These are phyloP conservation scores for Ophiostoma tasmaniense DNA, from an alignment of 2,329 filamentous ascomycete genomes.

Conservation along the genomic window DNA sequence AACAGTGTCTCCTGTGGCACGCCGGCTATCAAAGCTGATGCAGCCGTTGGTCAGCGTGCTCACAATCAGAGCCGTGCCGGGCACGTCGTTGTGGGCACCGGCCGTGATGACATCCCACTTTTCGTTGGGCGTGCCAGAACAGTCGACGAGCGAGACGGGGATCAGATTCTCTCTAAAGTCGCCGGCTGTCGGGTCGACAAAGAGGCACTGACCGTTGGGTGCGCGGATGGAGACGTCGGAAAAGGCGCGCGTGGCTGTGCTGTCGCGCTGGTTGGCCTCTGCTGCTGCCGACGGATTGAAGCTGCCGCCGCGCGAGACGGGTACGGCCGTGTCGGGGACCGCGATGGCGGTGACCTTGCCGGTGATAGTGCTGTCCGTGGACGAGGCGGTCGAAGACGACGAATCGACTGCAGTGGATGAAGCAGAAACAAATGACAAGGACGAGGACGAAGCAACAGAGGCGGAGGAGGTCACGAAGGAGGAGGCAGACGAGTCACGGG, in stretches of 20 bases:
- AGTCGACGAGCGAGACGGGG: constrained; percentile 38
- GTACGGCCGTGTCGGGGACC: constrained; percentile 25
- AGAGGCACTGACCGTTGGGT: constrained; percentile 43
- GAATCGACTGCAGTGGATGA: background rate
- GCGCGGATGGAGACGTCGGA: constrained; percentile 38
- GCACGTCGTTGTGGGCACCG: constrained; percentile 41
- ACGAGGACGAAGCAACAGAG: background rate
- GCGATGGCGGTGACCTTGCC: constrained; percentile 13
- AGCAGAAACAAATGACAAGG: background rate
- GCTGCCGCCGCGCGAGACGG: constrained; percentile 42
- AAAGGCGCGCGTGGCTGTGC: constrained; percentile 39
- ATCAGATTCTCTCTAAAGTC: constrained; percentile 48
- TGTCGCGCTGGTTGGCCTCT: constrained; percentile 39
- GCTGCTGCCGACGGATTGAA: constrained; percentile 43
- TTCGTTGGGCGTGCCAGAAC: constrained; percentile 37
- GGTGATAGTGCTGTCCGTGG: background rate
- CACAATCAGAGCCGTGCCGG: constrained; percentile 37
- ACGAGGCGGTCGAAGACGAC: background rate
- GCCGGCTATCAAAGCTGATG: constrained; percentile 40
- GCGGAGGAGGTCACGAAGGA: background rate
- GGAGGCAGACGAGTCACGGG: background rate
- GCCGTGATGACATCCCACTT: constrained; percentile 44
- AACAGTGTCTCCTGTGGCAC: constrained; percentile 38
- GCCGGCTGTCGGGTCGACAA: constrained; percentile 42
- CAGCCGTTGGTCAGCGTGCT: constrained; percentile 45